Percentiles rank a stretch among this genome's conserved stretches.
These are phyloP conservation scores for Sergeia podlipaevii DNA, from an alignment of 208 protist species.

Conservation along the genomic window DNA sequence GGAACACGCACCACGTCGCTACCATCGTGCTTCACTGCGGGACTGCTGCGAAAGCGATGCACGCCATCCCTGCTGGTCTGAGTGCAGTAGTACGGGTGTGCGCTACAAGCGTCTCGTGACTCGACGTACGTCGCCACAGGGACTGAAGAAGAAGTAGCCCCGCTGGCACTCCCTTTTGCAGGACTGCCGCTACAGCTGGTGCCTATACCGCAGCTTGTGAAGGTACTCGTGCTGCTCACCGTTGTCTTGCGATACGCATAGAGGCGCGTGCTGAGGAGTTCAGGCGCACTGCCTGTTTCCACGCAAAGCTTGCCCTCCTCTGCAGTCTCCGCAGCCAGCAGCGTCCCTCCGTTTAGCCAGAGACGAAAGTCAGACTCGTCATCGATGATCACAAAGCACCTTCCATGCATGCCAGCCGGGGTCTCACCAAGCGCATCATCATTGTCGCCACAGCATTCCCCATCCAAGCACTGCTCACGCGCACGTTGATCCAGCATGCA, in stretches of 20 bases:
- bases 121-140: background rate
- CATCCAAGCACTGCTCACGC: background rate
- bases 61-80: constrained; percentile 5
- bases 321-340: constrained; percentile 3
- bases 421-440: background rate
- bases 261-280: constrained; percentile 18
- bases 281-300: constrained; percentile 1
- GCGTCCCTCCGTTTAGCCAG: constrained; percentile 24
- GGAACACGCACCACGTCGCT: constrained; percentile 25
- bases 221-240: background rate
- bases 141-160: no score
- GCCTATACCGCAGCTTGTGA: background rate
- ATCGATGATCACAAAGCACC: constrained; percentile 28
- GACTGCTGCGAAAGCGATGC: constrained; percentile 17
- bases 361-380: constrained; percentile 40
- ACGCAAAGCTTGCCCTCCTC: background rate
- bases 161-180: background rate
- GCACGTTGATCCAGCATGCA: background rate
- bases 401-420: constrained; percentile 12
- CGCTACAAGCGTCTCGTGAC: background rate
- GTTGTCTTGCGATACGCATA: constrained; percentile 28
- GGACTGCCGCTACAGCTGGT: background rate
- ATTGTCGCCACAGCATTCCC: background rate
- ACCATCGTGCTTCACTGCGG: constrained; percentile 19
- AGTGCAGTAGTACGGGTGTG: constrained; percentile 8